phyloP scores from a whole-genome alignment of 495 filamentous ascomycete genomes.

The Sphaerosporella brunnea region DNA sequence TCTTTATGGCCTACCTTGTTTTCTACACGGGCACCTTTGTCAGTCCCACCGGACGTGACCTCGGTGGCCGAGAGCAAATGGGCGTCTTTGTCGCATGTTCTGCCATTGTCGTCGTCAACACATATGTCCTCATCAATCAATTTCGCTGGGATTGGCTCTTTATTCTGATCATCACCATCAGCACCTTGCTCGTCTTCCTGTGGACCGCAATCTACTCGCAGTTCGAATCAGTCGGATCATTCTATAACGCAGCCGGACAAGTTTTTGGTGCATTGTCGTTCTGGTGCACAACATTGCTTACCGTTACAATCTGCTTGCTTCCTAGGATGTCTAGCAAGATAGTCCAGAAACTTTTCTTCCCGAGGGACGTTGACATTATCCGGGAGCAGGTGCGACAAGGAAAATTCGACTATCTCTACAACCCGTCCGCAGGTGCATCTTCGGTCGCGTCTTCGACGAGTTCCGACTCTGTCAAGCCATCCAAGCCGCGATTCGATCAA shows the following conservation, averaged over 20 bases:
- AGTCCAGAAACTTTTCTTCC: slow-evolving; percentile 82
- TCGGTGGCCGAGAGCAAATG: slow-evolving; percentile 62
- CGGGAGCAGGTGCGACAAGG: slow-evolving; percentile 75
- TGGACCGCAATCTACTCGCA: slow-evolving; percentile 91
- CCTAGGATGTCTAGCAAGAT: slow-evolving; percentile 73
- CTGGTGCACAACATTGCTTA: slow-evolving; percentile 65
- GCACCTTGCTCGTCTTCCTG: slow-evolving; percentile 76
- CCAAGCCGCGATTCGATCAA: slow-evolving; percentile 38
- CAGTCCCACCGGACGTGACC: slow-evolving; percentile 46
- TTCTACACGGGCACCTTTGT: slow-evolving; percentile 50
- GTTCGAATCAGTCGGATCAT: slow-evolving; percentile 42
- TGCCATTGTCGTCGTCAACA: slow-evolving; percentile 69
- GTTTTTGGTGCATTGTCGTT: slow-evolving; percentile 67
- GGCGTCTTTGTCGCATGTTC: slow-evolving; percentile 66
- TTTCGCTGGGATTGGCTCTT: slow-evolving; percentile 98
- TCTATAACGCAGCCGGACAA: slow-evolving; percentile 62
- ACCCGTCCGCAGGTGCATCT: slow-evolving; percentile 27
- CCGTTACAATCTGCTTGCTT: slow-evolving; percentile 58
- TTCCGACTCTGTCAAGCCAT: slow-evolving; percentile 43
- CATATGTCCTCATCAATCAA: slow-evolving; percentile 87
- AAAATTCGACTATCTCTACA: slow-evolving; percentile 53
- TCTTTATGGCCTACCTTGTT: slow-evolving; percentile 77
- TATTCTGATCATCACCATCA: slow-evolving; percentile 57
- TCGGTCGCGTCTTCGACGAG: slow-evolving; percentile 32
- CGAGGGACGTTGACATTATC: slow-evolving; percentile 86